phyloP scores from a whole-genome alignment of 352 stramenopile genomes.

The Phytophthora macrochlamydospora region DNA sequence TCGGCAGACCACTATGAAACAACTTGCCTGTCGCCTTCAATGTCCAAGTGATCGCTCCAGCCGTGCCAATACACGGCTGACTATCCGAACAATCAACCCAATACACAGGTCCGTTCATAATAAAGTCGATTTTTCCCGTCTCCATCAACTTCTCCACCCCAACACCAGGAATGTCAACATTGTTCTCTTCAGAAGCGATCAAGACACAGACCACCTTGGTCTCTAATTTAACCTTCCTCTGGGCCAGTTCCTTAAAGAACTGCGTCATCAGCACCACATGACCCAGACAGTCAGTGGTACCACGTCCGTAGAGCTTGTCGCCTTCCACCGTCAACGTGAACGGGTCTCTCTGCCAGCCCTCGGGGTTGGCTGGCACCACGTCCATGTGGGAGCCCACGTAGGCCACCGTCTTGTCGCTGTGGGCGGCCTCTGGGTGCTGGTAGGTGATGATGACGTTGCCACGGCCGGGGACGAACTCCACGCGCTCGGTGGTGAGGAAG shows the following conservation, averaged over 20 bases:
- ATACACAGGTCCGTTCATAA: conserved; percentile 92
- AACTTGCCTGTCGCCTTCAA: conserved; percentile 92
- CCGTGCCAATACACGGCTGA: conserved; percentile 93
- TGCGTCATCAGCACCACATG: conserved; percentile 92
- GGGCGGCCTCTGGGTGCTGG: conserved; percentile 50
- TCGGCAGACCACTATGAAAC: conserved; percentile 91
- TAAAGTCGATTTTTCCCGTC: conserved; percentile 89
- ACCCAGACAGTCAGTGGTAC: conserved; percentile 92
- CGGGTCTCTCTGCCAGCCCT: conserved; percentile 86
- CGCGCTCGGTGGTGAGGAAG: conserved; percentile 64
- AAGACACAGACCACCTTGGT: conserved; percentile 89
- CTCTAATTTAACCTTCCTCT: conserved; percentile 71
- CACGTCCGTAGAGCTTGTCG: conserved; percentile 91
- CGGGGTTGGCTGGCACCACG: conserved; percentile 90
- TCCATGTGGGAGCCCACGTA: conserved; percentile 92
- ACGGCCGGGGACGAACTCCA: conserved; percentile 80
- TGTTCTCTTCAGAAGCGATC: conserved; percentile 91
- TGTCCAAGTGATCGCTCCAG: conserved; percentile 87
- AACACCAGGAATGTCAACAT: conserved; percentile 80
- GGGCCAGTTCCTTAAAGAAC: conserved; percentile 77
- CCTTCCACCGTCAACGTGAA: conserved; percentile 89
- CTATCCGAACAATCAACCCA: conserved; percentile 94
- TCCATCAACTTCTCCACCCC: conserved; percentile 91
- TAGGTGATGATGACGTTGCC: conserved; percentile 94
- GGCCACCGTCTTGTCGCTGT: conserved; percentile 73